A percentile compares a stretch with the other conserved stretches of the same genome.
Conservation (phyloP, 2,329 filamentous ascomycete genomes). For the Fusarium graminum region DNA sequence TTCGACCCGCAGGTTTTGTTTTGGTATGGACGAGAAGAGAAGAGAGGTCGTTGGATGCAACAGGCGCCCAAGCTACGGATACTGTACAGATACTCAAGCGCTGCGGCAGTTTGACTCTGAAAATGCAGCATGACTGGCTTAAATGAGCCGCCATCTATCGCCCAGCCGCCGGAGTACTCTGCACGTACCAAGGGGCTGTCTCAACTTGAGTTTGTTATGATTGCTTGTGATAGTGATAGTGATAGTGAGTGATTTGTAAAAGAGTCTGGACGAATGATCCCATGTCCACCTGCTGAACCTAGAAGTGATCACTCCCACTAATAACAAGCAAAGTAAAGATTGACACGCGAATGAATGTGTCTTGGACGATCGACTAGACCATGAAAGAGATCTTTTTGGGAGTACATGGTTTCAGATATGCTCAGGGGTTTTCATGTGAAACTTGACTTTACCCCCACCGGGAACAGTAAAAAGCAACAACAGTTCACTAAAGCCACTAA, state of each 20-base stretch:
- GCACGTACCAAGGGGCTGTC: constrained; percentile 1
- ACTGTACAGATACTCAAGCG: constrained; percentile 35
- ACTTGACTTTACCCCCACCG: not conserved
- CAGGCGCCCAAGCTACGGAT: constrained; percentile 30
- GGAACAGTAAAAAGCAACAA: constrained; percentile 30
- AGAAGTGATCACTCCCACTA: constrained; percentile 27
- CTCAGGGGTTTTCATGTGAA: constrained; percentile 17
- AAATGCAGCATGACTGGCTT: constrained; percentile 43
- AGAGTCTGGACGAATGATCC: constrained; percentile 19
- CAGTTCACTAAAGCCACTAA: constrained; percentile 4
- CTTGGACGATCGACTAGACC: constrained; percentile 16
- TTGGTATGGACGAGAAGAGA: constrained; percentile 17
- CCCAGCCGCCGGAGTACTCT: constrained; percentile 16
- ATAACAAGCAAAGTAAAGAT: constrained; percentile 17
- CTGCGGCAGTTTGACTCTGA: constrained; percentile 32
- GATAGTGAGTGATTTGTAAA: no score
- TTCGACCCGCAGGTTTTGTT: constrained; percentile 11
- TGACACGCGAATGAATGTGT: constrained; percentile 1
- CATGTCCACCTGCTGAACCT: constrained; percentile 4
- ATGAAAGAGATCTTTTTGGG: constrained; percentile 31
- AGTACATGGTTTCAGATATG: constrained; percentile 42
- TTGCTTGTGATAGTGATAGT: not conserved
- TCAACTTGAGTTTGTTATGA: not conserved
- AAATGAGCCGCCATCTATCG: constrained; percentile 26
- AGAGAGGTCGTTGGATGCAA: constrained; percentile 19